Percentiles rank a stretch among this genome's conserved stretches.
Evolutionary conservation across 1,284 basidiomycete species (phyloP).

Genomic region (Baeospora myosura): DNA sequence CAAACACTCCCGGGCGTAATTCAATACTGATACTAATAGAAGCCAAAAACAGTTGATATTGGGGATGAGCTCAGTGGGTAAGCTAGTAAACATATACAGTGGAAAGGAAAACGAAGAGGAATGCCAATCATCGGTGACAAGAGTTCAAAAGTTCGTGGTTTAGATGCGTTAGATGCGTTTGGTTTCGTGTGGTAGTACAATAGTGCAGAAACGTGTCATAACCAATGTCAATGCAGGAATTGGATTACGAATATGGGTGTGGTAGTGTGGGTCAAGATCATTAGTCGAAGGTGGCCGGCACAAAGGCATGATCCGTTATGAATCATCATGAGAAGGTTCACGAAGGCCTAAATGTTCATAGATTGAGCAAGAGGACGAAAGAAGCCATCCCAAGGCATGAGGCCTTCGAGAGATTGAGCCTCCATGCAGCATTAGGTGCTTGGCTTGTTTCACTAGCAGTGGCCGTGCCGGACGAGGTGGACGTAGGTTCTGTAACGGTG

Average conservation of each 20-base stretch:
- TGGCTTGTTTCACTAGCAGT: not conserved
- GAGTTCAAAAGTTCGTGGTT: too few relatives aligned
- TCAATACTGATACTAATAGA: too few relatives aligned
- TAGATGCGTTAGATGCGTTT: too few relatives aligned
- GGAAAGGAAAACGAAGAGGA: too few relatives aligned
- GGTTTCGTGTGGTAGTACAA: not conserved
- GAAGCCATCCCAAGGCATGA: slow-evolving; percentile 2
- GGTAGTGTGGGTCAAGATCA: not conserved
- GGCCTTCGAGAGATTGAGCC: not conserved
- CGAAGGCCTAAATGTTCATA: not conserved
- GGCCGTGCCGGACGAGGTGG: not conserved
- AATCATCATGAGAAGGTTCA: not conserved
- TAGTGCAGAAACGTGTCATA: not conserved
- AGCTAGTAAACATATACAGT: too few relatives aligned
- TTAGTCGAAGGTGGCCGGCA: not conserved
- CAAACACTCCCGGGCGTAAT: too few relatives aligned
- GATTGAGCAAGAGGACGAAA: slow-evolving; percentile 3
- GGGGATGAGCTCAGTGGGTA: too few relatives aligned
- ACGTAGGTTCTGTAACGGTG: not conserved
- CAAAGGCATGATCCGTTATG: not conserved
- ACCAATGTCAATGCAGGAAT: not conserved
- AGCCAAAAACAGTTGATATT: too few relatives aligned
- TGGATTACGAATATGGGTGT: not conserved
- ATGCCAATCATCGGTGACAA: too few relatives aligned
- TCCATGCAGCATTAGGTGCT: slow-evolving; percentile 2